Base-by-base conservation (phyloP, 2,329 filamentous ascomycete species). In the Colletotrichum orchidophilum region DNA sequence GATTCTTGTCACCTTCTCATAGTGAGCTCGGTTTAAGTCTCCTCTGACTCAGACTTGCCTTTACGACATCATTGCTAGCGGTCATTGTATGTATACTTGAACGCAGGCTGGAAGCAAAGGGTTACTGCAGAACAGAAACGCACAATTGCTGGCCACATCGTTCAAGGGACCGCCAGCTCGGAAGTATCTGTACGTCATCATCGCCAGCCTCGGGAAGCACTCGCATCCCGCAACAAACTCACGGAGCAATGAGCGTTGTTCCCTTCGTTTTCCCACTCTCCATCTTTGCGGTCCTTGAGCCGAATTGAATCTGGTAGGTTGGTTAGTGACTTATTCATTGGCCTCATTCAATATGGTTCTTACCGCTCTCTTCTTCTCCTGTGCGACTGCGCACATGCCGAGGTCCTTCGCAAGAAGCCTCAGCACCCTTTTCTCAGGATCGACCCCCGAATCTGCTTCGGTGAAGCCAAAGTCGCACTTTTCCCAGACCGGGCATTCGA, bases 301-400 rank as follows among this genome's bases (percentile, higher is more conserved):
- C 94, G 77, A 96, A 96, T 81, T 96, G 94, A 69, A 95, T 95
- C 90, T 92, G 73, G 66, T 5, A 46, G 55, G n/a, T 4, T 61
- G 21, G 31, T 72, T 8, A 72, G 62, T 0, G 1, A 33, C 6
- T 13, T 24, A 8, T 8, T 9, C 1, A 18, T 9, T n/a, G n/a
- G 3, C 12, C 2, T 39, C 21, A 12, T 15, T 15, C 1, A 5
- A 29, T 3, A 0, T 15, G 12, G 2, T 13, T 21, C 91, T 79
- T 83, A 95, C 93, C 21, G 96, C 96, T 77, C 95, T 87, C 83
- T 99, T 99, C 87, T 96, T 97, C 81, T 98, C 95, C n/a, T 83
- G 83, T 5, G 96, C 92, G 1, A 95, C 93, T 6, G 81, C 83
- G 2, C 80, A 80, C 88, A 98, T 91, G 3, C 92, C 93, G 42